Conservation (phyloP, 768 basidiomycete species). For the Suillus subaureus region DNA sequence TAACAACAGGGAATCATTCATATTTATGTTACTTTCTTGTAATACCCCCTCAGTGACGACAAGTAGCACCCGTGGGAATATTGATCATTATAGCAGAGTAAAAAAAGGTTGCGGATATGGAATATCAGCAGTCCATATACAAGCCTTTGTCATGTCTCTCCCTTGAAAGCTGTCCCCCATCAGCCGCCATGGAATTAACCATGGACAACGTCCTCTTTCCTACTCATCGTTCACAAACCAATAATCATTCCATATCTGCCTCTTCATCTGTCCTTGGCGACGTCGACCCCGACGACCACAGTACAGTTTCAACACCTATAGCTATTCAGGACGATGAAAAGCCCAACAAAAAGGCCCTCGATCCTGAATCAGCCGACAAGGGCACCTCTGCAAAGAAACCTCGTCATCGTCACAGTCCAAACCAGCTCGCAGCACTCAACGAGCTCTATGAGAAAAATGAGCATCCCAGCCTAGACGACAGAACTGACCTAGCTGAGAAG, state of each 20-base stretch:
- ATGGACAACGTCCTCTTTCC: conserved; percentile 29
- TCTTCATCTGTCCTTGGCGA: conserved; percentile 13
- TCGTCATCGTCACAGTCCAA: conserved; percentile 72
- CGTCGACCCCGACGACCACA: background rate
- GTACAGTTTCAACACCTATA: conserved; percentile 2
- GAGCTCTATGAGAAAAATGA: conserved; percentile 77
- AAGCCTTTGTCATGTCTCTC: conserved; percentile 41
- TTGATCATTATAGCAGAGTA: conserved; percentile 31
- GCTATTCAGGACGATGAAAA: conserved; percentile 27
- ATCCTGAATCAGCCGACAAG: conserved; percentile 28
- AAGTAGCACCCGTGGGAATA: conserved; percentile 30
- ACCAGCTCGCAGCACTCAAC: conserved; percentile 76
- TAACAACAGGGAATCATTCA: background rate
- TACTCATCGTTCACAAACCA: conserved; percentile 15
- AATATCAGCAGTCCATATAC: conserved; percentile 43
- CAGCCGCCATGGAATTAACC: conserved; percentile 28
- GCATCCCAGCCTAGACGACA: conserved; percentile 71
- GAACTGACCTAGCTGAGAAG: conserved; percentile 67
- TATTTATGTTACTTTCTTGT: background rate
- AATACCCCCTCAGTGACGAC: conserved; percentile 16
- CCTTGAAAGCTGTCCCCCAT: conserved; percentile 31
- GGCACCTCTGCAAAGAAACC: conserved; percentile 58
- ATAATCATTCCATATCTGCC: conserved; percentile 13
- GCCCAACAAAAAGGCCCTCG: conserved; percentile 25
- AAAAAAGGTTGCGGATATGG: conserved; percentile 41